A percentile compares a stretch with the other conserved stretches of the same genome.
Conservation (phyloP, 345 rosid genomes). For the Citropsis articulata region DNA sequence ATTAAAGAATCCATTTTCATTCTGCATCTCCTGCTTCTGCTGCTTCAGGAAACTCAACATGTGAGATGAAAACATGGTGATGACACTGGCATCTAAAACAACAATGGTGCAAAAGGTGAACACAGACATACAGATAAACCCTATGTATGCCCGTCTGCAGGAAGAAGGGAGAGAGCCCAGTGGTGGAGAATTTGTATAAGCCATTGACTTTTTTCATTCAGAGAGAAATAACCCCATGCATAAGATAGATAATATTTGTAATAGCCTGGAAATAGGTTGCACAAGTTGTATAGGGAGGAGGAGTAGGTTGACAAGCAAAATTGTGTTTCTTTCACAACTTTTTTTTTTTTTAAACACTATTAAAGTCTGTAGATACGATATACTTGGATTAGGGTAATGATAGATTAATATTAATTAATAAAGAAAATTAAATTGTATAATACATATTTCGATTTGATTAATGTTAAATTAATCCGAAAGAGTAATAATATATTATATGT, state of each 20-base stretch:
- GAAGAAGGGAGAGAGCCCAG: not conserved
- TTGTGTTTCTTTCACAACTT: not conserved
- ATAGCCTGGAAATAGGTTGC: too few species aligned
- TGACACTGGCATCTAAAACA: not conserved
- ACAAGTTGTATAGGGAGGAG: too few species aligned
- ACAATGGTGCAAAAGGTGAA: not conserved
- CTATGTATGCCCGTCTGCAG: not conserved
- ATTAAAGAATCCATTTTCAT: not conserved
- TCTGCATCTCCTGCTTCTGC: not conserved
- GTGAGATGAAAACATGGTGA: conserved; percentile 1
- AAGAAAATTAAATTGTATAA: too few species aligned
- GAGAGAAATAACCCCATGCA: too few species aligned
- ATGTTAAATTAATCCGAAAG: too few species aligned
- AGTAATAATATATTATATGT: too few species aligned
- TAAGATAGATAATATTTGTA: too few species aligned
- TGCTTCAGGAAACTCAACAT: not conserved
- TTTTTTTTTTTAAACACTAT: too few species aligned
- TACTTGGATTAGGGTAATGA: too few species aligned
- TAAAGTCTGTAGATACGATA: too few species aligned
- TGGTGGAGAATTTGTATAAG: not conserved
- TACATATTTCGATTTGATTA: too few species aligned
- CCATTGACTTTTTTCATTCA: not conserved
- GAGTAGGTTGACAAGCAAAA: not conserved
- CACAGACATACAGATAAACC: not conserved
- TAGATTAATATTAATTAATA: too few species aligned